These are phyloP conservation scores for Penicillium sp. DNA, from an alignment of 2,329 filamentous ascomycete species.

Conservation along the genomic window DNA sequence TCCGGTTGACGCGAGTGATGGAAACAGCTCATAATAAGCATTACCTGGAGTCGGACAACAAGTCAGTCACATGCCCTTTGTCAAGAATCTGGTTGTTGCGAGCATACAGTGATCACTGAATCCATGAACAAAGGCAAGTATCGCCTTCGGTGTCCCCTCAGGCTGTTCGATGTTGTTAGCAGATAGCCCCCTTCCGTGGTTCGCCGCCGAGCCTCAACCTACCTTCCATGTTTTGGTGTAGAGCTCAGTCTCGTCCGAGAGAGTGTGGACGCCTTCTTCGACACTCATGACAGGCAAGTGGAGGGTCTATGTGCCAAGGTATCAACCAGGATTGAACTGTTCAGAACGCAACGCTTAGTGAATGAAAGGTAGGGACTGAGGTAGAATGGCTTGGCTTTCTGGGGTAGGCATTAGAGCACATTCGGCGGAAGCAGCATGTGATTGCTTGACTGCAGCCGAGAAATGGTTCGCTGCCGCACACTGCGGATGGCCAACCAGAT, in stretches of 20 bases:
- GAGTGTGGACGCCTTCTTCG: conserved; percentile 48
- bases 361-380: not conserved
- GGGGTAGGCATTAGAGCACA: too few relatives aligned
- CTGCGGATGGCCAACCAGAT: too few relatives aligned
- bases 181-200: not conserved
- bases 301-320: too few relatives aligned
- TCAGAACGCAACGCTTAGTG: not conserved
- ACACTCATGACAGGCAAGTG: conserved; percentile 27
- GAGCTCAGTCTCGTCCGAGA: conserved; percentile 49
- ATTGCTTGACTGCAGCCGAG: not conserved
- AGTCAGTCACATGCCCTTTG: too few relatives aligned
- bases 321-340: too few relatives aligned
- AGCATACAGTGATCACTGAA: conserved; percentile 70
- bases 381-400: not conserved
- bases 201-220: conserved; percentile 22
- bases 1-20: conserved; percentile 60
- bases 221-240: conserved; percentile 60
- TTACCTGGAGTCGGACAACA: conserved; percentile 45
- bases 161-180: conserved; percentile 3
- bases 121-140: conserved; percentile 77
- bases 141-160: conserved; percentile 50
- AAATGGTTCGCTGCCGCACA: not conserved
- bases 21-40: conserved; percentile 70
- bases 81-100: too few relatives aligned
- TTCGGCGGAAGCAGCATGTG: not conserved